A percentile compares a stretch with the other conserved stretches of the same genome.
phyloP scores from a whole-genome alignment of 2,329 filamentous ascomycete species.

The Fusarium sp. region DNA sequence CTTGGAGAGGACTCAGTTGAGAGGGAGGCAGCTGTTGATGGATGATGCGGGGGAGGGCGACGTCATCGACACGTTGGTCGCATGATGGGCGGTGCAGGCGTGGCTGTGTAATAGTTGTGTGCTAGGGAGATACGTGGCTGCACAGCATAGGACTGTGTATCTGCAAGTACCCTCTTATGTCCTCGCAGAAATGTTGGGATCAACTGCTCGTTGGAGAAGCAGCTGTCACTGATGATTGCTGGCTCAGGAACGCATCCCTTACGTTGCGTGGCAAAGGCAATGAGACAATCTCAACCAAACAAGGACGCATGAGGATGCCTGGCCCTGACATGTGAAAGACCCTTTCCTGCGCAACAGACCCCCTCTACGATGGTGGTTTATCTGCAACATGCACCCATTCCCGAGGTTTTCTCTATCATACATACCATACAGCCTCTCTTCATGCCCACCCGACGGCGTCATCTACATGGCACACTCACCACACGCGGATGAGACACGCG shows the following conservation, averaged over 20 bases:
- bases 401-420: not conserved
- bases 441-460: not conserved
- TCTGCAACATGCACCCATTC: constrained; percentile 2
- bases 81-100: constrained; percentile 39
- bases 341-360: constrained; percentile 7
- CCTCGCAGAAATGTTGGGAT: constrained; percentile 1
- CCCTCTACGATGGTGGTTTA: constrained; percentile 7
- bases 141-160: too few relatives aligned
- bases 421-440: not conserved
- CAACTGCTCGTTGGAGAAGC: constrained; percentile 15
- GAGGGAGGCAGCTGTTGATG: constrained; percentile 38
- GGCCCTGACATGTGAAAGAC: constrained; percentile 32
- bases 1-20: constrained; percentile 5
- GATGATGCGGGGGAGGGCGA: constrained; percentile 43
- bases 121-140: constrained; percentile 23
- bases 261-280: constrained; percentile 32
- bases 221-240: constrained; percentile 19
- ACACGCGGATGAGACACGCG: constrained; percentile 14
- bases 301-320: constrained; percentile 9
- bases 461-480: constrained; percentile 11
- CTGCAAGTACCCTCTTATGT: constrained; percentile 26
- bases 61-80: constrained; percentile 44
- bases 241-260: constrained; percentile 29
- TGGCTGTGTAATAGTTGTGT: constrained; percentile 26
- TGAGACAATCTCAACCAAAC: constrained; percentile 35